Evolutionary conservation across 2,329 filamentous ascomycete species (phyloP).

Genomic region (Aspergillus sp.): DNA sequence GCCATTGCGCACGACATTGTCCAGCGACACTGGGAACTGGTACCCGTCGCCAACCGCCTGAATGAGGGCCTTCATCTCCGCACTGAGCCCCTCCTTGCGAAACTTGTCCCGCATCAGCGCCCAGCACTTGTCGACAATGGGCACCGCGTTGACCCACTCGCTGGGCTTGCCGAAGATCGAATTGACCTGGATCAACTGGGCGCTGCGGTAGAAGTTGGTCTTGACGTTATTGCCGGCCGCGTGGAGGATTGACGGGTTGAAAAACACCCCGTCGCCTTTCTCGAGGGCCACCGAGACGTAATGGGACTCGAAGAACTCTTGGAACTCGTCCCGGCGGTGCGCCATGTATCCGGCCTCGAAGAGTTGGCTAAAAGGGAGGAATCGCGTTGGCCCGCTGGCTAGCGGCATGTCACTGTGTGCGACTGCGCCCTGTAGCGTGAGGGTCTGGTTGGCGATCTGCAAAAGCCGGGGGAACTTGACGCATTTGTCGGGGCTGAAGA

Average conservation of each 20-base stretch:
- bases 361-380: constrained; percentile 64
- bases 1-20: constrained; percentile 59
- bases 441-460: constrained; percentile 60
- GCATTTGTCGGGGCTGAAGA: constrained; percentile 57
- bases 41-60: constrained; percentile 62
- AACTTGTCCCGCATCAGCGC: constrained; percentile 60
- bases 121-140: constrained; percentile 59
- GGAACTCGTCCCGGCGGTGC: constrained; percentile 59
- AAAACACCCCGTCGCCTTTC: constrained; percentile 66
- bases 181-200: constrained; percentile 66
- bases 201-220: constrained; percentile 55
- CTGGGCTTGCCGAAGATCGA: constrained; percentile 67
- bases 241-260: constrained; percentile 67
- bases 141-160: constrained; percentile 61
- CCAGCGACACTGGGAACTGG: constrained; percentile 66
- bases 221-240: constrained; percentile 63
- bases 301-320: constrained; percentile 58
- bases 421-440: constrained; percentile 67
- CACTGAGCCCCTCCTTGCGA: constrained; percentile 34
- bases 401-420: constrained; percentile 66
- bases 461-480: constrained; percentile 56
- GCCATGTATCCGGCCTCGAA: constrained; percentile 64
- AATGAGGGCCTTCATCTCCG: constrained; percentile 53
- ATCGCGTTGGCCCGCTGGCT: constrained; percentile 62
- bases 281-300: constrained; percentile 58